phyloP scores from a whole-genome alignment of 1,284 basidiomycete species.

The Cryptococcus sp. region DNA sequence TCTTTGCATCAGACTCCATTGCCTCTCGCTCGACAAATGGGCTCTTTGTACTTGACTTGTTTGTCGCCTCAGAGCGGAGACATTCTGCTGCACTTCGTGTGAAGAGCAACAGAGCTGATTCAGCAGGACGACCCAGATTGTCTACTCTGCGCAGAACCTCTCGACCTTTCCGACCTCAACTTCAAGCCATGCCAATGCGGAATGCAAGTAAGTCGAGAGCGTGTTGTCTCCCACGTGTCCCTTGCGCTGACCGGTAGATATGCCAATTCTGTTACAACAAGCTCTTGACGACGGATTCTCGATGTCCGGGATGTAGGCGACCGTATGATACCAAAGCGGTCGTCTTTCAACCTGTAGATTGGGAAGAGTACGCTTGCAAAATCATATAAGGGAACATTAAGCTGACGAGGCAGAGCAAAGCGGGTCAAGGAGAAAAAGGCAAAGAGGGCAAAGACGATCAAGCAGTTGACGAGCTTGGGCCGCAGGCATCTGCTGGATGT shows the following conservation, averaged over 20 bases:
- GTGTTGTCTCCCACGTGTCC: neutral
- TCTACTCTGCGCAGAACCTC: constrained; percentile 95
- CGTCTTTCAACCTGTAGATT: constrained; percentile 91
- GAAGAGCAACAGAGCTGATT: neutral
- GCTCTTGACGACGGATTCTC: constrained; percentile 93
- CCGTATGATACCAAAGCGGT: constrained; percentile 89
- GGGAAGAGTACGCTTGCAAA: constrained; percentile 75
- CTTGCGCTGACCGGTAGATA: constrained; percentile 56
- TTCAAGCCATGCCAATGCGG: constrained; percentile 99
- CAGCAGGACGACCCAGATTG: constrained; percentile 92
- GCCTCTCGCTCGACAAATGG: too few relatives aligned
- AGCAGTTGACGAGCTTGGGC: constrained; percentile 84
- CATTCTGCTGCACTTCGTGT: neutral
- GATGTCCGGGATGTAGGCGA: constrained; percentile 93
- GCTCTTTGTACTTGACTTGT: too few relatives aligned
- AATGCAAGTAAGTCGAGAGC: constrained; percentile 70
- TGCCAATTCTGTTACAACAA: constrained; percentile 99
- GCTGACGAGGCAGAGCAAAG: constrained; percentile 64
- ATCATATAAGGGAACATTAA: neutral
- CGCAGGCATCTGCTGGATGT: constrained; percentile 88
- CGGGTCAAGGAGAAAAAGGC: constrained; percentile 94
- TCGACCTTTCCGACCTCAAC: constrained; percentile 98
- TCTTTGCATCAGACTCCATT: too few relatives aligned
- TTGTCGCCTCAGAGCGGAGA: too few relatives aligned
- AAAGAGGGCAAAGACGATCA: constrained; percentile 88